A percentile compares a stretch with the other conserved stretches of the same genome.
Conservation (phyloP, 305 asterid genomes). For the Striga hermonthica region DNA sequence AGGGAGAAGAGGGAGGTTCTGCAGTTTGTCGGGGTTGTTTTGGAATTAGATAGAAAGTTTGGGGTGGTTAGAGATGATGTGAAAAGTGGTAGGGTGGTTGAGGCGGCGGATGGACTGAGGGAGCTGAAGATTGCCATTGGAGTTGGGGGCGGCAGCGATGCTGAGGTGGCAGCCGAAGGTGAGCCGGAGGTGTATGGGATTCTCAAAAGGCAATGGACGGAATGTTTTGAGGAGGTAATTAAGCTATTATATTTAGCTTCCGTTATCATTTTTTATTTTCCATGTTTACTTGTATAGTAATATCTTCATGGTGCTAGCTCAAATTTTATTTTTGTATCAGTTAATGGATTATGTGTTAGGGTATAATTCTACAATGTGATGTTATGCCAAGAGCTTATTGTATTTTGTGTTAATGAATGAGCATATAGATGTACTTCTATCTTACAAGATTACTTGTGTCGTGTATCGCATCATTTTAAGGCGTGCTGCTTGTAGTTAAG, state of each 20-base stretch:
- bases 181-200: conserved; percentile 58
- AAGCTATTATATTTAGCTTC: not conserved
- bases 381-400: not conserved
- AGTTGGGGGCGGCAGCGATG: conserved; percentile 42
- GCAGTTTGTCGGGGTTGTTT: conserved; percentile 50
- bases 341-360: not conserved
- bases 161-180: conserved; percentile 38
- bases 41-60: conserved; percentile 52
- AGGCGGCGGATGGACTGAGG: conserved; percentile 62
- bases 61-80: conserved; percentile 49
- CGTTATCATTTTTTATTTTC: not conserved
- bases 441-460: not conserved
- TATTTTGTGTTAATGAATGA: not conserved
- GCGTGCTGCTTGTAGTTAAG: not conserved
- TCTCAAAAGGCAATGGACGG: conserved; percentile 64
- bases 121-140: conserved; percentile 65
- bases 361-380: conserved; percentile 4
- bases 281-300: not conserved
- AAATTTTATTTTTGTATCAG: not conserved
- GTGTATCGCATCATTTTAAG: not conserved
- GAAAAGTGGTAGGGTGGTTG: conserved; percentile 52
- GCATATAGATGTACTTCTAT: not conserved
- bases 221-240: conserved; percentile 74
- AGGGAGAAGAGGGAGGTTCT: conserved; percentile 67
- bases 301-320: not conserved